These are phyloP conservation scores for Aspergillus hiratsukae DNA, from an alignment of 2,329 filamentous ascomycete species.

Conservation along the genomic window DNA sequence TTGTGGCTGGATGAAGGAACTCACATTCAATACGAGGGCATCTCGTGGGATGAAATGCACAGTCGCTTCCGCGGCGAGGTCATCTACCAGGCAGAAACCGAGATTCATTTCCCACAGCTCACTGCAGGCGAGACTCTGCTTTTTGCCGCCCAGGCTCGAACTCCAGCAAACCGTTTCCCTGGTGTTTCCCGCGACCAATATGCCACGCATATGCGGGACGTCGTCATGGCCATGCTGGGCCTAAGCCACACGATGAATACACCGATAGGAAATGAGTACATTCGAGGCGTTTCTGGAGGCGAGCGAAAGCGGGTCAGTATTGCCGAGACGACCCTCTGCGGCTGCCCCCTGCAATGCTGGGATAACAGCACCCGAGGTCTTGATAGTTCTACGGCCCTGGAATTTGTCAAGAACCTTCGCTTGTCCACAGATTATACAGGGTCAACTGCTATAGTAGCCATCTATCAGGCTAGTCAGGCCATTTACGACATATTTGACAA, in stretches of 20 bases:
- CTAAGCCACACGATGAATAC: constrained; percentile 50
- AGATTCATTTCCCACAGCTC: constrained; percentile 74
- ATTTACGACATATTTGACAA: constrained; percentile 63
- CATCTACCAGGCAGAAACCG: constrained; percentile 79
- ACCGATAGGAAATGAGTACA: constrained; percentile 49
- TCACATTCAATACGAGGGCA: constrained; percentile 72
- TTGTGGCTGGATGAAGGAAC: constrained; percentile 66
- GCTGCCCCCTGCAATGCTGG: constrained; percentile 44
- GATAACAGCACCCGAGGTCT: constrained; percentile 47
- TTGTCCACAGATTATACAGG: constrained; percentile 45
- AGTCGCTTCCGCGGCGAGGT: constrained; percentile 74
- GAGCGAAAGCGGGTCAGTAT: constrained; percentile 58
- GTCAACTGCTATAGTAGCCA: constrained; percentile 48
- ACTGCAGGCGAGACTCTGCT: constrained; percentile 72
- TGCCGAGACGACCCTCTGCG: constrained; percentile 47
- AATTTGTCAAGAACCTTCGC: constrained; percentile 50
- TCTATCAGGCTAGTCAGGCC: constrained; percentile 47
- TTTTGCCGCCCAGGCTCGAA: constrained; percentile 65
- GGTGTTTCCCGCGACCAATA: constrained; percentile 43
- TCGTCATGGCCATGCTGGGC: constrained; percentile 52
- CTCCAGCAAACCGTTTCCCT: constrained; percentile 37
- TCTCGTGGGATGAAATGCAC: constrained; percentile 67
- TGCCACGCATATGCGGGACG: constrained; percentile 44
- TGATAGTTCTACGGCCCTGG: constrained; percentile 51
- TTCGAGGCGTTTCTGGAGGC: constrained; percentile 58